Evolutionary conservation across 73 alveolate genomes (phyloP), one percentile per base, ranked within the genome.

Genomic region (Paramecium tetraurelia): DNA sequence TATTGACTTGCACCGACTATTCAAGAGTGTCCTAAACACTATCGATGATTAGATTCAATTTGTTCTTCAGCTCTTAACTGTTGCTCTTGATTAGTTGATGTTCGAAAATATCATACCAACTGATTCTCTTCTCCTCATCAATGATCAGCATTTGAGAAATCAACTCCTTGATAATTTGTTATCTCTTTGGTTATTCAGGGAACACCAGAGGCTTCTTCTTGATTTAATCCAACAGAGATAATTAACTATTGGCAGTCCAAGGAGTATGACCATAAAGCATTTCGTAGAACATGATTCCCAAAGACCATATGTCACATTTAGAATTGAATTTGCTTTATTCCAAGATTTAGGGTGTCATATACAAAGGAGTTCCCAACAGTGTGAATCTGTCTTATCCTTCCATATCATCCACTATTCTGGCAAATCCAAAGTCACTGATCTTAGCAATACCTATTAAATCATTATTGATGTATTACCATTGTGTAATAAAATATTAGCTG

Each of bases 251-350:
- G n/a, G 85, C 94, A 71, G 83, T 40, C 94, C 94, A 89, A 8
- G 94, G 94, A 12, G 94, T 89, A 58, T 59, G 40, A 9, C 94
- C 94, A 35, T 71, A 89, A 12, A 89, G 85, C 92, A 92, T 50
- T 70, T 92, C 93, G 38, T 84, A 92, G 12, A 80, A 92, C 89
- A 80, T 84, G 21, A 92, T 58, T 10, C 95, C 95, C 10, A 92
- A 63, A 16, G 95, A 92, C 95, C 95, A 92, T 40, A 92, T 85
- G 20, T 92, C 95, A 92, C 95, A 84, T 41, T 84, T 84, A 5
- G 88, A 75, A 48, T 69, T 57, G 59, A 84, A 92, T 46, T 57
- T 46, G 4, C 71, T 53, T 21, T 63, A 57, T 12, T 58, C 86
- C 41, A 92, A 63, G 29, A 92, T 85, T 50, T 92, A 36, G 11